Evolutionary conservation across 176 grass and related monocot genomes (phyloP).

Genomic region (Pharus latifolius): DNA sequence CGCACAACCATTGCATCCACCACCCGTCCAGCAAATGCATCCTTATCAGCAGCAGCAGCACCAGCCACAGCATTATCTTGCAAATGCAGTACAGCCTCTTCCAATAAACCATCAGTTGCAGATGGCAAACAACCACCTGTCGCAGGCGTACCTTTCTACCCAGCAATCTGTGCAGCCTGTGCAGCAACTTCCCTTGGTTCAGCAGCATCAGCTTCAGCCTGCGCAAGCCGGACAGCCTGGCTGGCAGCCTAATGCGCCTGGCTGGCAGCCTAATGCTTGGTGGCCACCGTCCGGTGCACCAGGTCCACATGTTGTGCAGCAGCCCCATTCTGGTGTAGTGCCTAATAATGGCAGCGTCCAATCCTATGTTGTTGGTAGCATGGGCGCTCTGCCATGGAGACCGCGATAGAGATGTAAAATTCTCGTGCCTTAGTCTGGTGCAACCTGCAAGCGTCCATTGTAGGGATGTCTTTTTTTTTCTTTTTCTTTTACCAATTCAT

Average conservation of each 20-base stretch:
- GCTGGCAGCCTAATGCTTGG: constrained; percentile 15
- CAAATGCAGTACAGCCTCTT: constrained; percentile 22
- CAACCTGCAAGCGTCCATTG: constrained; percentile 13
- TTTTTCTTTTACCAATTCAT: not conserved
- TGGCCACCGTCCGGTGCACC: not conserved
- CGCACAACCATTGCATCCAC: constrained; percentile 13
- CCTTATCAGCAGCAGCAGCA: constrained; percentile 26
- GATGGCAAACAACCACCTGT: not conserved
- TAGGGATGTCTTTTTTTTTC: not conserved
- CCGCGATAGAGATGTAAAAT: constrained; percentile 20
- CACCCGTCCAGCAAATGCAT: constrained; percentile 20
- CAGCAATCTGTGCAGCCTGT: not conserved
- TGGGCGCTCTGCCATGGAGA: constrained; percentile 24
- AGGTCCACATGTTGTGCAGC: constrained; percentile 9
- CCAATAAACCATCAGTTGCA: not conserved
- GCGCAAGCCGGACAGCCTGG: constrained; percentile 10
- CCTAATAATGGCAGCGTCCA: constrained; percentile 23
- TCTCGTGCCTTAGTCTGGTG: not conserved
- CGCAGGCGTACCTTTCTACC: not conserved
- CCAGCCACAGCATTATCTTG: not conserved
- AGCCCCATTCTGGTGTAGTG: constrained; percentile 3
- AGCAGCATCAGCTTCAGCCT: constrained; percentile 28
- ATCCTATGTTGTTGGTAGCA: constrained; percentile 1
- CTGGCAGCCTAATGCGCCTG: too few species aligned
- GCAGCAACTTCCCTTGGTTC: not conserved